Conservation (phyloP, 1,284 basidiomycete species). For the Melampsora americana region DNA sequence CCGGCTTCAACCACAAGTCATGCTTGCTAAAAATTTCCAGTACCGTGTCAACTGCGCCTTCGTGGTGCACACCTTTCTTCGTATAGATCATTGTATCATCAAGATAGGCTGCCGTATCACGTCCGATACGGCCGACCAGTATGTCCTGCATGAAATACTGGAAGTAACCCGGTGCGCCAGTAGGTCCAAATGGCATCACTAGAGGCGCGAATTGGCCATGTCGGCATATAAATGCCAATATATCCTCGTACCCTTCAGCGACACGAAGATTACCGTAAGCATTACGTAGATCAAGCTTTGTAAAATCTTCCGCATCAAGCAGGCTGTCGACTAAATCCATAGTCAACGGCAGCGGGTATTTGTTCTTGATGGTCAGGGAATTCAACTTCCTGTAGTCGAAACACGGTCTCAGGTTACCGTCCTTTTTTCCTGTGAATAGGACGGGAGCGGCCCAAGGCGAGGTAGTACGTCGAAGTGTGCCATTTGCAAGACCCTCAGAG, state of each 20-base stretch:
- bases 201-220: conserved; percentile 1
- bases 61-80: too few relatives aligned
- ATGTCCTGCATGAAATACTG: too few relatives aligned
- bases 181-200: conserved; percentile 41
- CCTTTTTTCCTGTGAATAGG: not conserved
- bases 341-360: too few relatives aligned
- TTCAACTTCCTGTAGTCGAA: conserved; percentile 9
- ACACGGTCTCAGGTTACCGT: not conserved
- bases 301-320: too few relatives aligned
- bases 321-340: too few relatives aligned
- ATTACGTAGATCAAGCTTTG: conserved; percentile 1
- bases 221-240: not conserved
- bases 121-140: too few relatives aligned
- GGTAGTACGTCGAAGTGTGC: not conserved
- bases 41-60: too few relatives aligned
- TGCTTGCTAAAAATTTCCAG: too few relatives aligned
- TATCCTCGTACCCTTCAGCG: not conserved
- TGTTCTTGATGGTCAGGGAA: conserved; percentile 8
- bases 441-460: not conserved
- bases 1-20: too few relatives aligned
- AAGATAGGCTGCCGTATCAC: too few relatives aligned
- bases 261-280: not conserved
- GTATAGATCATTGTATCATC: too few relatives aligned
- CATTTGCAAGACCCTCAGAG: not conserved
- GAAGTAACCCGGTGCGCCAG: conserved; percentile 41